phyloP scores from a whole-genome alignment of 2,329 filamentous ascomycete genomes.

The Aspergillus vadensis region DNA sequence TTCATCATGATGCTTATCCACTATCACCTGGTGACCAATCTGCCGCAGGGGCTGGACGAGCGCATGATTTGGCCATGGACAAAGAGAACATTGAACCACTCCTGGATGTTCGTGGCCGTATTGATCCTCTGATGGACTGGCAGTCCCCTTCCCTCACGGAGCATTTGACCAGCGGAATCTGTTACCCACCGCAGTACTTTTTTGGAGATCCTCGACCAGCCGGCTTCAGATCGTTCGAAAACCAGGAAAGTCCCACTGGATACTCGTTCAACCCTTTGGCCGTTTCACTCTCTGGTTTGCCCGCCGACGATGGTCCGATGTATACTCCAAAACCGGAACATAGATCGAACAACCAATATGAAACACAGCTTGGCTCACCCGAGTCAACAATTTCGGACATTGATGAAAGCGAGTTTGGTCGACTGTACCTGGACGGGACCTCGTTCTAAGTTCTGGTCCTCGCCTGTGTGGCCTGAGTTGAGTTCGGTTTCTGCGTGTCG shows the following conservation, averaged over 20 bases:
- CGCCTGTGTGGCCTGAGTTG: not conserved
- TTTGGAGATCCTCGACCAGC: slow-evolving; percentile 25
- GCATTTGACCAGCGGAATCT: slow-evolving; percentile 18
- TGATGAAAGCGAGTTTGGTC: slow-evolving; percentile 36
- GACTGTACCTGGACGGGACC: slow-evolving; percentile 35
- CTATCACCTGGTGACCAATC: slow-evolving; percentile 18
- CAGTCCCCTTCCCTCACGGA: slow-evolving; percentile 28
- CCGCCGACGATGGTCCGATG: slow-evolving; percentile 25
- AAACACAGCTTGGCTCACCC: slow-evolving; percentile 28
- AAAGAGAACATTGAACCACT: slow-evolving; percentile 46
- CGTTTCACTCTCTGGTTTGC: slow-evolving; percentile 26
- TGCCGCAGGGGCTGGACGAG: slow-evolving; percentile 13
- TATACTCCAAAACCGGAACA: slow-evolving; percentile 22
- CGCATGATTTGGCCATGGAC: slow-evolving; percentile 18
- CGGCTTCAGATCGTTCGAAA: slow-evolving; percentile 29
- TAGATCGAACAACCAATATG: slow-evolving; percentile 19
- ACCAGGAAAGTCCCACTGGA: slow-evolving; percentile 27
- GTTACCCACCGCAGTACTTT: slow-evolving; percentile 30
- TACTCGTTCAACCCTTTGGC: slow-evolving; percentile 40
- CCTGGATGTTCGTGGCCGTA: slow-evolving; percentile 27
- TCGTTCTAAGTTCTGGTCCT: slow-evolving; percentile 21
- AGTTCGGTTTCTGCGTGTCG: not conserved
- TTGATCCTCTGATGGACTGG: slow-evolving; percentile 30
- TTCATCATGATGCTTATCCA: slow-evolving; percentile 15
- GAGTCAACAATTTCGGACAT: slow-evolving; percentile 40